Evolutionary conservation across 495 filamentous ascomycete species (phyloP).

Genomic region (Aspergillus campestris): DNA sequence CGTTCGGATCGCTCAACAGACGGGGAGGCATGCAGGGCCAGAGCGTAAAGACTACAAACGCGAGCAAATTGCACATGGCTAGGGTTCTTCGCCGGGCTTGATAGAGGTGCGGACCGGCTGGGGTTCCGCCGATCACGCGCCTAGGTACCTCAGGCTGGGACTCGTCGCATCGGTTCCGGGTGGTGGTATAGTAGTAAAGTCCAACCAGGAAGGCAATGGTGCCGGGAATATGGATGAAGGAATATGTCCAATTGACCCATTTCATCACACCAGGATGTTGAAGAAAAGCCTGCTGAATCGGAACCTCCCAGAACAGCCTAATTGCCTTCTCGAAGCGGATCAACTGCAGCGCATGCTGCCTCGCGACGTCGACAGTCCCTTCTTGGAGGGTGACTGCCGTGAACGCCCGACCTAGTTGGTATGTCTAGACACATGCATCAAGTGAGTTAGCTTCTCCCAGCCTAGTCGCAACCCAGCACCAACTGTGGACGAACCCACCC

Average conservation of each 20-base stretch:
- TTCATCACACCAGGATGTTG: conserved; percentile 32
- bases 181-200: conserved; percentile 59
- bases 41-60: conserved; percentile 67
- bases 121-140: conserved; percentile 27
- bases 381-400: conserved; percentile 51
- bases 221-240: conserved; percentile 75
- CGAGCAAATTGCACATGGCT: conserved; percentile 66
- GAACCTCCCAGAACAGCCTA: conserved; percentile 48
- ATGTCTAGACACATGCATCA: conserved; percentile 36
- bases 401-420: conserved; percentile 55
- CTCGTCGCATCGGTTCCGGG: conserved; percentile 33
- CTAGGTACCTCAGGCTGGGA: conserved; percentile 27
- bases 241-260: conserved; percentile 59
- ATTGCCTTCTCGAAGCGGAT: conserved; percentile 46
- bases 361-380: conserved; percentile 48
- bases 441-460: not conserved
- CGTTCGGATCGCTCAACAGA: conserved; percentile 48
- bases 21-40: conserved; percentile 81
- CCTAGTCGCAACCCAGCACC: too few species aligned
- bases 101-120: conserved; percentile 45
- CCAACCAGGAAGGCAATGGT: conserved; percentile 63
- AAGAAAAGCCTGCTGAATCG: conserved; percentile 49
- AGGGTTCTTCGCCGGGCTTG: conserved; percentile 58
- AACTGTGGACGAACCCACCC: conserved; percentile 28
- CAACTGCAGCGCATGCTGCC: conserved; percentile 48